Base-by-base conservation (phyloP, 2,329 filamentous ascomycete genomes). In the Stagonosporopsis chrysanthemi region DNA sequence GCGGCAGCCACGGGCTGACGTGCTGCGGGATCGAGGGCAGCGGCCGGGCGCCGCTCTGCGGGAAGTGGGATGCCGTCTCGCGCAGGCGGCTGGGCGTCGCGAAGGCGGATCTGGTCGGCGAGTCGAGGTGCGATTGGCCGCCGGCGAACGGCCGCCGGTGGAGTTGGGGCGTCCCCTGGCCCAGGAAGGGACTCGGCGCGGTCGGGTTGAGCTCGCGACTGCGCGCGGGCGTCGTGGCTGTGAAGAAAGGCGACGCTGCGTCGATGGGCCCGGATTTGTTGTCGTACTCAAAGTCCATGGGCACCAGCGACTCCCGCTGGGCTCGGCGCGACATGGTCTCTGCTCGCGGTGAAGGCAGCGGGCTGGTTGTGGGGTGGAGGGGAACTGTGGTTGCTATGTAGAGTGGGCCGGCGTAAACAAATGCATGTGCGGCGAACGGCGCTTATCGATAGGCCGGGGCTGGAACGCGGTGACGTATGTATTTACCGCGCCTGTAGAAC, bases 231-330 rank as follows among this genome's bases (percentile, higher is more conserved):
- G 63, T 56, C 51, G 65, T 61, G 56, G 57, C 67, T 12, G 75
- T 77, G 50, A 78, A 68, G 65, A 83, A 84, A 1, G 82, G 81
- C 36, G 82, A 84, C 45, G 71, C 73, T 26, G 69, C 67, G 66
- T 83, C 80, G 2, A 81, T 61, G 4, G 79, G 79, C 22, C 80
- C 81, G 3, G 69, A 76, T 28, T 74, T 67, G 62, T 83, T 83
- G 52, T 81, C 70, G 65, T 76, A 85, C 65, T 83, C 77, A 70
- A 82, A 85, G 71, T 85, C 83, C 83, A 85, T 85, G 52, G 80
- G 81, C 67, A 70, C 76, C 43, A 78, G 77, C 45, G 80, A 75
- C 35, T 70, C 71, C 48, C 79, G 77, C 42, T 71, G 69, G 15
- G 19, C 38, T 31, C 54, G 53, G 26, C 66, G 65, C 55, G 67